phyloP scores from a whole-genome alignment of 2,329 filamentous ascomycete genomes.

The Cladosporium sp. region DNA sequence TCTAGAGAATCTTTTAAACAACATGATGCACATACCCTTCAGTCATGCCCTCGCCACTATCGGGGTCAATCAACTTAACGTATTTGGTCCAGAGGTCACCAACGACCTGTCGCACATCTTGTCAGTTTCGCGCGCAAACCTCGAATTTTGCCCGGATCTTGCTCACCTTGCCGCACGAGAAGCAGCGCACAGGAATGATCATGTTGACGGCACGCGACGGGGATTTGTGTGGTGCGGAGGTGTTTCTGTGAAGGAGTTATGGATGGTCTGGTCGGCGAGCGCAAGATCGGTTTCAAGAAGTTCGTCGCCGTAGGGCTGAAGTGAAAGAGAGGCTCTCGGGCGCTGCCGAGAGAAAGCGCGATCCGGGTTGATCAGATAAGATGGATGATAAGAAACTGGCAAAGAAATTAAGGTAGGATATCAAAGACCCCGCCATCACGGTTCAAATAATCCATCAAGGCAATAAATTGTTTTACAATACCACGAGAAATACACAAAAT shows the following conservation, averaged over 20 bases:
- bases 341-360: neutral
- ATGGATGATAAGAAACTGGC: neutral
- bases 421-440: neutral
- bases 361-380: neutral
- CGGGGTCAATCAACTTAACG: constrained; percentile 80
- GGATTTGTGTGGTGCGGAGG: neutral
- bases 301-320: constrained; percentile 4
- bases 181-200: constrained; percentile 99
- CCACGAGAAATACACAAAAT: neutral
- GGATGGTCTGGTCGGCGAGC: neutral
- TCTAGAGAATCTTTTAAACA: neutral
- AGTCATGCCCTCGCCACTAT: constrained; percentile 64
- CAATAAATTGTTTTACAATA: neutral
- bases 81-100: constrained; percentile 98
- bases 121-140: constrained; percentile 28
- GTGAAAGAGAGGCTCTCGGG: neutral
- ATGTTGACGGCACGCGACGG: constrained; percentile 57
- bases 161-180: constrained; percentile 95
- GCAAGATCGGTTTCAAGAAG: constrained; percentile 11
- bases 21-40: constrained; percentile 34
- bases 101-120: constrained; percentile 67
- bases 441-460: neutral
- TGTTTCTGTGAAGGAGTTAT: neutral
- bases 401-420: constrained; percentile 1
- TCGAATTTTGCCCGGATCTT: constrained; percentile 12